A percentile compares a stretch with the other conserved stretches of the same genome.
Conservation (phyloP, 345 rosid genomes). For the Populus nigra region DNA sequence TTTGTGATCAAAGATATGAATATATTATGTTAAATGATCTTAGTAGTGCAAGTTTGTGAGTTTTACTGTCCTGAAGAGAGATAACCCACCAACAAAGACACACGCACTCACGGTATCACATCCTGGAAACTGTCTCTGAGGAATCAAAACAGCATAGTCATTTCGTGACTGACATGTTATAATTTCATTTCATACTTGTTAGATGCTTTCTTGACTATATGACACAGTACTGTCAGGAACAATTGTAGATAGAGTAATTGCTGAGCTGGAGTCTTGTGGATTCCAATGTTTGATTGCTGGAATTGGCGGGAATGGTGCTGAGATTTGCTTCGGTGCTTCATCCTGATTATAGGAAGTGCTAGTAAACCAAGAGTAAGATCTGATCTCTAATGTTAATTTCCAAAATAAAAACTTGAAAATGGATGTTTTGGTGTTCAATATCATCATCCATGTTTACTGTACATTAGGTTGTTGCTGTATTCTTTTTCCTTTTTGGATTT, state of each 20-base stretch:
- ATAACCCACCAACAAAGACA: background rate
- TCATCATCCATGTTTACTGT: background rate
- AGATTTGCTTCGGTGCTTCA: constrained; percentile 43
- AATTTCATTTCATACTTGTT: background rate
- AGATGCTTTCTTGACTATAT: constrained; percentile 40
- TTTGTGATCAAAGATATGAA: background rate
- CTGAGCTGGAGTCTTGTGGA: constrained; percentile 72
- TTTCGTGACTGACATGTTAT: background rate
- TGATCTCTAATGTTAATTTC: background rate
- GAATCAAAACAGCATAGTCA: background rate
- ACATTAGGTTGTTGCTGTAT: constrained; percentile 11
- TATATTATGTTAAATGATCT: background rate
- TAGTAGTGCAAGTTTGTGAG: background rate
- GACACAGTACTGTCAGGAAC: constrained; percentile 50
- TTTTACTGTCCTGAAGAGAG: background rate
- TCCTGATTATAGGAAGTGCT: constrained; percentile 24
- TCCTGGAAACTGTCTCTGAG: background rate
- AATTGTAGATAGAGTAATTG: constrained; percentile 53
- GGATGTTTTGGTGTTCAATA: background rate
- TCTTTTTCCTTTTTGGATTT: background rate
- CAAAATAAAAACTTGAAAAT: background rate
- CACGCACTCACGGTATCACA: background rate
- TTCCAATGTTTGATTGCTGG: constrained; percentile 76
- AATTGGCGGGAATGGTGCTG: constrained; percentile 78
- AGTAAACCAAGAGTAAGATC: background rate